These are phyloP conservation scores for Globisporangium nodosum DNA, from an alignment of 352 stramenopile genomes.

Conservation along the genomic window DNA sequence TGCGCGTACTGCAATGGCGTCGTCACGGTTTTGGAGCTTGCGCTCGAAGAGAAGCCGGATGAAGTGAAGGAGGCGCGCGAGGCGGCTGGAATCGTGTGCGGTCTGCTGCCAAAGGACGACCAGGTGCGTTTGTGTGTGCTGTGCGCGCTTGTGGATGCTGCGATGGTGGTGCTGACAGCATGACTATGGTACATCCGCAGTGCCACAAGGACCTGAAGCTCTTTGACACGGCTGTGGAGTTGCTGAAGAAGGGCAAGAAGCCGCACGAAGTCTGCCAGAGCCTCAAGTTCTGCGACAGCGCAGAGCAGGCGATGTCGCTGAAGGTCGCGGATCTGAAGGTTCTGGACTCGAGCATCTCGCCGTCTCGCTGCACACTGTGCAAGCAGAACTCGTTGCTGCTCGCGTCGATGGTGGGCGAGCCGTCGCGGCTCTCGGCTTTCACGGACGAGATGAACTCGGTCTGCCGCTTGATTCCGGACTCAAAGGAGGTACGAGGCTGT, in stretches of 20 bases:
- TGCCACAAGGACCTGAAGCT: conserved; percentile 64
- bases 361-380: conserved; percentile 43
- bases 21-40: conserved; percentile 56
- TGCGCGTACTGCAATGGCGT: conserved; percentile 63
- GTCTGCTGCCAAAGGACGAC: conserved; percentile 57
- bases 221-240: conserved; percentile 47
- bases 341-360: conserved; percentile 29
- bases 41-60: conserved; percentile 47
- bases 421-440: conserved; percentile 44
- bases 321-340: conserved; percentile 32
- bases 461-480: conserved; percentile 54
- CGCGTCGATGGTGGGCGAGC: conserved; percentile 37
- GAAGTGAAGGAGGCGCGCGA: conserved; percentile 57
- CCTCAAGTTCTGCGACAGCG: conserved; percentile 40
- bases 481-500: conserved; percentile 18
- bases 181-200: conserved; percentile 14
- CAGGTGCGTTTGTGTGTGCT: conserved; percentile 24
- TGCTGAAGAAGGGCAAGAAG: conserved; percentile 49
- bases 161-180: not conserved
- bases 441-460: conserved; percentile 40
- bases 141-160: not conserved
- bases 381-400: conserved; percentile 57
- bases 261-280: conserved; percentile 51
- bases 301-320: conserved; percentile 13
- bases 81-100: conserved; percentile 56